Conservation (phyloP, 2,329 filamentous ascomycete species). For the Diaporthe vaccinii region DNA sequence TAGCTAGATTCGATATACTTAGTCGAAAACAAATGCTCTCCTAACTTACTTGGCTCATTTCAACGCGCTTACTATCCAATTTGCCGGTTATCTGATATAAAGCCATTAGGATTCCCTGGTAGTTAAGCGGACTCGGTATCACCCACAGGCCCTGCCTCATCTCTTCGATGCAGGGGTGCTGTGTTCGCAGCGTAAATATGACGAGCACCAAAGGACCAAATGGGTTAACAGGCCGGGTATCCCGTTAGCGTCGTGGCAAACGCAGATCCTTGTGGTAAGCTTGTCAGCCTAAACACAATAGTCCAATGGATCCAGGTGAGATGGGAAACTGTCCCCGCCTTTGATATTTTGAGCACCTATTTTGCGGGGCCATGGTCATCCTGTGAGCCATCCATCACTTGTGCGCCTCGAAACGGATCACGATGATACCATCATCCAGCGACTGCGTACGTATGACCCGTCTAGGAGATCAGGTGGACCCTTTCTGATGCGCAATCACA, state of each 20-base stretch:
- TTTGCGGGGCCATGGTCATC: not conserved
- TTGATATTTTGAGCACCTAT: not conserved
- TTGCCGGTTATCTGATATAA: too few species aligned
- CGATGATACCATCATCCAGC: slow-evolving; percentile 1
- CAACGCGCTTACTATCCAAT: too few species aligned
- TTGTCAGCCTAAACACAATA: not conserved
- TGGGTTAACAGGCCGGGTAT: not conserved
- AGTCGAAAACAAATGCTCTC: not conserved
- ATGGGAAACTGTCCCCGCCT: slow-evolving; percentile 4
- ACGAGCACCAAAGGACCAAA: not conserved
- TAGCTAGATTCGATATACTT: not conserved
- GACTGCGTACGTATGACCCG: slow-evolving; percentile 9
- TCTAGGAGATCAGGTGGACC: not conserved
- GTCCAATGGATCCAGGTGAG: not conserved
- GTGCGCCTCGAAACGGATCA: not conserved
- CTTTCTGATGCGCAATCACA: slow-evolving; percentile 11
- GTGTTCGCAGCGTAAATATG: not conserved
- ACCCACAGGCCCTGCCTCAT: not conserved
- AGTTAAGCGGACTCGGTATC: not conserved
- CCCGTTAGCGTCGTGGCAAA: slow-evolving; percentile 1
- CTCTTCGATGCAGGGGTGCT: not conserved
- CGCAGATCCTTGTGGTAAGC: slow-evolving; percentile 10
- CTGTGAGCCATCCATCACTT: not conserved
- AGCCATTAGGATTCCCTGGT: too few species aligned
- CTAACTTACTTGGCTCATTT: too few species aligned